Conservation (phyloP, 306 rosid species). For the Acacia confusa region DNA sequence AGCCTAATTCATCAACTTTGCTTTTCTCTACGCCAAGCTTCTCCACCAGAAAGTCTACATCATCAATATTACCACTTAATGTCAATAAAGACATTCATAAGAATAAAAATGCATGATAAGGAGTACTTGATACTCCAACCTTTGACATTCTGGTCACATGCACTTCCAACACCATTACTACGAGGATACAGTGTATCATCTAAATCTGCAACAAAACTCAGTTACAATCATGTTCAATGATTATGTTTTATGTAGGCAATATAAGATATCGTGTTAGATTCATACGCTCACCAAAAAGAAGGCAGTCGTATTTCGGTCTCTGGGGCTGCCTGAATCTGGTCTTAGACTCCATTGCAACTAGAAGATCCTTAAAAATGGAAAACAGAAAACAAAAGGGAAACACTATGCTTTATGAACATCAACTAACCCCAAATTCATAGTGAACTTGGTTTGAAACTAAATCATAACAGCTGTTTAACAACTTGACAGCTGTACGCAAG, state of each 20-base stretch:
- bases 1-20: conserved; percentile 64
- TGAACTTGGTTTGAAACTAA: conserved; percentile 25
- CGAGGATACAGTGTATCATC: conserved; percentile 95
- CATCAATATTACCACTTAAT: neutral
- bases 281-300: conserved; percentile 76
- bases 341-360: conserved; percentile 65
- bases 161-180: conserved; percentile 68
- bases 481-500: too few relatives aligned
- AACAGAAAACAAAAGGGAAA: conserved; percentile 31
- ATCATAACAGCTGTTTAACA: neutral
- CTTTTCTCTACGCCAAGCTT: conserved; percentile 77
- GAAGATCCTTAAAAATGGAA: conserved; percentile 24
- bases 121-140: conserved; percentile 38
- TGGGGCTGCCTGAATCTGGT: conserved; percentile 59
- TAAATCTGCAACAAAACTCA: conserved; percentile 59
- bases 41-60: conserved; percentile 78
- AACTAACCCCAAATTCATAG: conserved; percentile 35
- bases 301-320: conserved; percentile 84
- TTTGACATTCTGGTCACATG: conserved; percentile 65
- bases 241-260: conserved; percentile 18
- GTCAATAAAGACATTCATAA: conserved; percentile 15
- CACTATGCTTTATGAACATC: conserved; percentile 24
- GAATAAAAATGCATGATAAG: neutral
- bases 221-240: conserved; percentile 14
- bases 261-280: neutral